A percentile compares a stretch with the other conserved stretches of the same genome.
Conservation (phyloP, 495 filamentous ascomycete genomes). For the Xylaria sp. region DNA sequence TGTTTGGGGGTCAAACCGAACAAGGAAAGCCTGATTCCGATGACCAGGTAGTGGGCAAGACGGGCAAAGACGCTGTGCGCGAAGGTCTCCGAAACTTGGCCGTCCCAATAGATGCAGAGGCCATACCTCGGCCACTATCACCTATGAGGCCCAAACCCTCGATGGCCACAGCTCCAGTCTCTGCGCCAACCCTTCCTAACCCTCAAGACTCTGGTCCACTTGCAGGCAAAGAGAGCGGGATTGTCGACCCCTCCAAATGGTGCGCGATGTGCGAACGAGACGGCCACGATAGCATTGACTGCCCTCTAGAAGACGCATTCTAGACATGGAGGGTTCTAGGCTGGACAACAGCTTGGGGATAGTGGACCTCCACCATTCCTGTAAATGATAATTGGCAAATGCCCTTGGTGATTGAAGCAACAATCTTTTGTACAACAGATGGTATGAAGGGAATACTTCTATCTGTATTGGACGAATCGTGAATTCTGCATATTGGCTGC, state of each 20-base stretch:
- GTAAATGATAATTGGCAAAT: background rate
- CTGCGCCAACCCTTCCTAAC: constrained; percentile 56
- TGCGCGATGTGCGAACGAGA: constrained; percentile 96
- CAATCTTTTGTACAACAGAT: background rate
- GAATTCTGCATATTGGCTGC: constrained; percentile 19
- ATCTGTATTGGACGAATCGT: background rate
- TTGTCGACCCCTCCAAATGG: constrained; percentile 88
- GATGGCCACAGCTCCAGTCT: constrained; percentile 15
- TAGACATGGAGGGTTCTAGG: constrained; percentile 29
- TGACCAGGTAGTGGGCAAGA: constrained; percentile 33
- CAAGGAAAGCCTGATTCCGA: constrained; percentile 34
- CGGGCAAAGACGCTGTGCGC: constrained; percentile 54
- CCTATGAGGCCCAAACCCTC: constrained; percentile 50
- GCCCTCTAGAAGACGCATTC: constrained; percentile 88
- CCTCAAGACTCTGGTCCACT: constrained; percentile 74
- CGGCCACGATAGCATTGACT: constrained; percentile 94
- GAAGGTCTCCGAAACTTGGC: constrained; percentile 55
- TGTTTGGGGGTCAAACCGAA: constrained; percentile 67
- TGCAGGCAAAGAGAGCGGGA: constrained; percentile 79
- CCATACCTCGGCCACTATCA: constrained; percentile 59
- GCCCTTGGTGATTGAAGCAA: background rate
- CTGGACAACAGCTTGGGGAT: background rate
- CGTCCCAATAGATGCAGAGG: constrained; percentile 45
- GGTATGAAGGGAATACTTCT: background rate
- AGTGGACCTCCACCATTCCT: background rate